Base-by-base conservation (phyloP, 2,329 filamentous ascomycete species). In the Penicillium sclerotiorum region DNA sequence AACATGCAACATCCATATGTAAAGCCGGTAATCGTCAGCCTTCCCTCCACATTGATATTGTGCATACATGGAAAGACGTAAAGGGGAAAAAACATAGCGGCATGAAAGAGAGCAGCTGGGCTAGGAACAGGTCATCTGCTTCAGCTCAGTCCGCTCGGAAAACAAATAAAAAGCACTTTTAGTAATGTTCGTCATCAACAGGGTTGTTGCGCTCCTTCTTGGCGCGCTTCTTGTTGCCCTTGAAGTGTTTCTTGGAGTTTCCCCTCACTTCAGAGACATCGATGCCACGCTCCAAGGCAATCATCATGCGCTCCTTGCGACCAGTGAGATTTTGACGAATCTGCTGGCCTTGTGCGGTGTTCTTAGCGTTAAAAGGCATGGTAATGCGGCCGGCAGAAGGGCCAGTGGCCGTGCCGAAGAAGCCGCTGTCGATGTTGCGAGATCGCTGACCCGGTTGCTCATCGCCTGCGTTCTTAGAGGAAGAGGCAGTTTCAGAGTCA, bases 361-460 rank as follows among this genome's bases (percentile, higher is more conserved):
- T 95, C 74, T 94, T 89, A 75, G 94, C 84, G 71, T 86, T 93
- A 76, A 97, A 97, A 0, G 94, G 92, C 78, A 85, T 85, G 48
- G 76, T 85, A 30, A 95, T 57, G 63, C 89, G 87, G 2, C 84
- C 88, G 1, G 80, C 81, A 37, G 77, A 81, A 9, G 81, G 78
- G 22, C 62, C 52, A 47, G 82, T 79, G 2, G 79, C 81, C 2
- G 84, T 75, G 5, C 81, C 86, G 67, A 99, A 99, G 78, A 97
- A 99, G n/a, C 83, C 82, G 65, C 87, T 89, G 74, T 99, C 94
- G 17, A 99, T 77, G 49, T 81, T 82, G 57, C 84, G 77, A 0
- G 90, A 89, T 68, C 95, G 95, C 25, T 81, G 71, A 1, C 92
- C 90, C 2, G 50, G 49, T 38, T 83, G 77, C 4, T 5, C 82